Percentiles rank a stretch among this genome's conserved stretches.
These are phyloP conservation scores for Mycena sp. DNA, from an alignment of 1,284 basidiomycete species.

Conservation along the genomic window DNA sequence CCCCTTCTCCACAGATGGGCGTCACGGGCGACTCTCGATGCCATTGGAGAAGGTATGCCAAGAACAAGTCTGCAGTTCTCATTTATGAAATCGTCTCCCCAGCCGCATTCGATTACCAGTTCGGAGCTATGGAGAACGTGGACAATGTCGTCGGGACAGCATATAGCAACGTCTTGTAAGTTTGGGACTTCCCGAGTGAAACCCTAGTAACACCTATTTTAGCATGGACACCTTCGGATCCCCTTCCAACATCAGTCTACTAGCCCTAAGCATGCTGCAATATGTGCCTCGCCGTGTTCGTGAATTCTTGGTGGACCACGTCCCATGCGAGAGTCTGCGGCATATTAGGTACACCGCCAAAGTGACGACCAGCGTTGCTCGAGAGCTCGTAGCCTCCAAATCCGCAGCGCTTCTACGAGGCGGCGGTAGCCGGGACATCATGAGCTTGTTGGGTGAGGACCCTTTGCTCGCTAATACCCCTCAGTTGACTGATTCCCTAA, in stretches of 20 bases:
- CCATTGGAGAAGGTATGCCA: slow-evolving; percentile 33
- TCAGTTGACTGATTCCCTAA: neutral
- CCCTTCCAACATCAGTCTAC: slow-evolving; percentile 28
- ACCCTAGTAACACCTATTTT: neutral
- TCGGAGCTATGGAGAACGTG: slow-evolving; percentile 33
- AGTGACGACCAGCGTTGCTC: slow-evolving; percentile 30
- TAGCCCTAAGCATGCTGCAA: slow-evolving; percentile 26
- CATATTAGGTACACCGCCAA: slow-evolving; percentile 28
- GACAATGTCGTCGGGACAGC: slow-evolving; percentile 27
- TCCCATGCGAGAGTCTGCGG: slow-evolving; percentile 22
- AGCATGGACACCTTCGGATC: slow-evolving; percentile 33
- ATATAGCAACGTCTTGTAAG: slow-evolving; percentile 31
- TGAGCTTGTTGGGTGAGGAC: slow-evolving; percentile 34
- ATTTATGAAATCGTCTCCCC: neutral
- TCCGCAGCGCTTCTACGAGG: slow-evolving; percentile 32
- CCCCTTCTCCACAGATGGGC: slow-evolving; percentile 26
- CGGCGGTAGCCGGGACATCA: slow-evolving; percentile 32
- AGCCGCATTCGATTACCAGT: slow-evolving; percentile 37
- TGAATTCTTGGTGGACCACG: slow-evolving; percentile 27
- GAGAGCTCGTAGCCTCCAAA: slow-evolving; percentile 32
- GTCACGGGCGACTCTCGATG: slow-evolving; percentile 33
- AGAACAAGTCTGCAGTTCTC: neutral
- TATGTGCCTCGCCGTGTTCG: slow-evolving; percentile 30
- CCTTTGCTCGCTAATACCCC: neutral
- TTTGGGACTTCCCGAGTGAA: neutral